phyloP scores from a whole-genome alignment of 2,329 filamentous ascomycete species.

The Scolecobasidium constrictum region DNA sequence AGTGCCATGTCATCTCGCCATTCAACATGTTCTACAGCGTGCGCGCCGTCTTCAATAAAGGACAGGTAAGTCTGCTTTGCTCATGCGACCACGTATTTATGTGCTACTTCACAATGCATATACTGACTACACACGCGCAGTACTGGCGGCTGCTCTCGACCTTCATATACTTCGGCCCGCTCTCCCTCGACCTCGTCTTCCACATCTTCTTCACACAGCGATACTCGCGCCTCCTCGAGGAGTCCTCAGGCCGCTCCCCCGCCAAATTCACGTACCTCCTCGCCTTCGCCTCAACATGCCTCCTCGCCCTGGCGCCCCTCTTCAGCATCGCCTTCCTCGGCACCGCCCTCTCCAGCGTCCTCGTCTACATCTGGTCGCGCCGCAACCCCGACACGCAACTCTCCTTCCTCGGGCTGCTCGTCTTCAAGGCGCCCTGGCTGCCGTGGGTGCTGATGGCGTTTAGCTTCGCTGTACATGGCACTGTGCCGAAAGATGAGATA shows the following conservation, averaged over 20 bases:
- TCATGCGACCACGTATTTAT: neutral
- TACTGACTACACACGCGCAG: conserved; percentile 24
- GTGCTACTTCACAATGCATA: neutral
- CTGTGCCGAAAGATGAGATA: conserved; percentile 88
- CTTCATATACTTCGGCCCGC: conserved; percentile 93
- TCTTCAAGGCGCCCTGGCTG: conserved; percentile 88
- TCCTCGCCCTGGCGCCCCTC: conserved; percentile 73
- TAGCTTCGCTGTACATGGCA: conserved; percentile 81
- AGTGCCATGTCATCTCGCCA: conserved; percentile 83
- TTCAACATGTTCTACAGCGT: conserved; percentile 98
- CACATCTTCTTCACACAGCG: conserved; percentile 98
- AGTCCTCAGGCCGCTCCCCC: conserved; percentile 81
- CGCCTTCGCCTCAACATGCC: conserved; percentile 68
- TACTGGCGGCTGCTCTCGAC: conserved; percentile 96
- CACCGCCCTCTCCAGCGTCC: conserved; percentile 80
- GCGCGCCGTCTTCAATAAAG: conserved; percentile 79
- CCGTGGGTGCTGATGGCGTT: conserved; percentile 95
- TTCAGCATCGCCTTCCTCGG: conserved; percentile 90
- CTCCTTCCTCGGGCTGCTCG: conserved; percentile 73
- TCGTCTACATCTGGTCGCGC: conserved; percentile 97
- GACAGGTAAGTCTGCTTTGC: conserved; percentile 53
- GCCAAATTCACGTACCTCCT: conserved; percentile 94
- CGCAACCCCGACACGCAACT: conserved; percentile 86
- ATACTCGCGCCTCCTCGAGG: conserved; percentile 89
- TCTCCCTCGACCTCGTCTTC: conserved; percentile 89